Evolutionary conservation across 139 green algal species (phyloP).

Genomic region (Chlamydomonas sp.): DNA sequence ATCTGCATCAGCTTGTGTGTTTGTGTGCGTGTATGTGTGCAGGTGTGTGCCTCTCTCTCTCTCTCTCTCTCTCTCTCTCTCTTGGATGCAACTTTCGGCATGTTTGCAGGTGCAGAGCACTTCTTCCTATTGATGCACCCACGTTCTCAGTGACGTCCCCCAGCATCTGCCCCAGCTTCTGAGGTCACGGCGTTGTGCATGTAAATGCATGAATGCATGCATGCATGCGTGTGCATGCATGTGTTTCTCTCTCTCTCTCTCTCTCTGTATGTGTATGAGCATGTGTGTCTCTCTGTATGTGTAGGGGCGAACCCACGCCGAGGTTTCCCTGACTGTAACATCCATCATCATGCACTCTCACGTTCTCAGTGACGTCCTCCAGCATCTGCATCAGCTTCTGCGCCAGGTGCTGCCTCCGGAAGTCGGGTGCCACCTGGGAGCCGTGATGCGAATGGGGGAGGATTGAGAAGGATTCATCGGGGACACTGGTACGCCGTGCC

Average conservation of each 20-base stretch:
- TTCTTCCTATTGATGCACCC: not conserved
- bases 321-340: too few relatives aligned
- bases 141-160: slow-evolving; percentile 45
- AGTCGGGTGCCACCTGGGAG: slow-evolving; percentile 82
- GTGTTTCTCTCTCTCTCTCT: not conserved
- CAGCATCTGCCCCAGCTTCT: slow-evolving; percentile 85
- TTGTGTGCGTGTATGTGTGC: not conserved
- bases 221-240: not conserved
- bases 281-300: too few relatives aligned
- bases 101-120: not conserved
- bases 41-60: not conserved
- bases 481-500: too few relatives aligned
- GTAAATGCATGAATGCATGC: not conserved
- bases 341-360: slow-evolving; percentile 1
- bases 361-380: slow-evolving; percentile 45
- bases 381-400: slow-evolving; percentile 85
- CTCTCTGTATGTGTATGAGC: not conserved
- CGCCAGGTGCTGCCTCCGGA: slow-evolving; percentile 71
- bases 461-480: too few relatives aligned
- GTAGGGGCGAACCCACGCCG: too few relatives aligned
- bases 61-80: not conserved
- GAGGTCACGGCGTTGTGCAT: not conserved
- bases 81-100: not conserved
- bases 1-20: not conserved
- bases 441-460: too few relatives aligned